Conservation (phyloP, 202 grass and related monocot species). For the Brachypodium distachyon region DNA sequence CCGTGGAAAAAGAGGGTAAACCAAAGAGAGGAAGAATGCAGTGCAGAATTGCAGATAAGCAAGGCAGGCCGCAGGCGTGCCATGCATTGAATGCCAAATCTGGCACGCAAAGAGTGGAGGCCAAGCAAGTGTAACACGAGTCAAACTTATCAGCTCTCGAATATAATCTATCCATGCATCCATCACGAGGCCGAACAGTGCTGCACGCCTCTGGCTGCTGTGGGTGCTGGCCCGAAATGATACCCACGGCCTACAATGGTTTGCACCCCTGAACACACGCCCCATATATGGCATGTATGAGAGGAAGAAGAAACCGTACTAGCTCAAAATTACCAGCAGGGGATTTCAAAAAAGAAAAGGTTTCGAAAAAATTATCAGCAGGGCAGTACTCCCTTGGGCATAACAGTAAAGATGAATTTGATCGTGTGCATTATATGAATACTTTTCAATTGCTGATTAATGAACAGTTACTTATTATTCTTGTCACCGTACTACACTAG, state of each 20-base stretch:
- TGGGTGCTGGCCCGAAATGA: slow-evolving; percentile 5
- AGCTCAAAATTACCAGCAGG: too few species aligned
- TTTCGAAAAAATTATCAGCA: too few species aligned
- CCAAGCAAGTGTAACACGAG: slow-evolving; percentile 2
- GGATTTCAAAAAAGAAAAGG: too few species aligned
- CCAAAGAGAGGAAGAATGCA: background rate
- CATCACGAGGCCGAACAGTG: slow-evolving; percentile 25
- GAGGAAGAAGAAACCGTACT: slow-evolving; percentile 4
- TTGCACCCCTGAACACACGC: slow-evolving; percentile 25
- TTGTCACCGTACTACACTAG: background rate
- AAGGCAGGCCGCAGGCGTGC: background rate
- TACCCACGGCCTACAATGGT: slow-evolving; percentile 11
- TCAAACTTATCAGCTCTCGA: slow-evolving; percentile 39
- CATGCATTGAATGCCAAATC: slow-evolving; percentile 16
- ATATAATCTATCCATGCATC: background rate
- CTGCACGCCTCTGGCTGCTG: slow-evolving; percentile 17
- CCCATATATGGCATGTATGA: slow-evolving; percentile 16
- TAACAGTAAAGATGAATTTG: too few species aligned
- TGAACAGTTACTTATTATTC: too few species aligned
- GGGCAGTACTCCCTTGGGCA: too few species aligned
- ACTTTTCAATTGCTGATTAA: too few species aligned
- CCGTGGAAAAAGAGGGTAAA: slow-evolving; percentile 16
- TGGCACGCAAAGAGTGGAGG: slow-evolving; percentile 15
- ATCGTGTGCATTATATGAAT: too few species aligned
- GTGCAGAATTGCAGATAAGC: slow-evolving; percentile 1